Conservation (phyloP, 768 basidiomycete species). For the Agrocybe chaxingu region DNA sequence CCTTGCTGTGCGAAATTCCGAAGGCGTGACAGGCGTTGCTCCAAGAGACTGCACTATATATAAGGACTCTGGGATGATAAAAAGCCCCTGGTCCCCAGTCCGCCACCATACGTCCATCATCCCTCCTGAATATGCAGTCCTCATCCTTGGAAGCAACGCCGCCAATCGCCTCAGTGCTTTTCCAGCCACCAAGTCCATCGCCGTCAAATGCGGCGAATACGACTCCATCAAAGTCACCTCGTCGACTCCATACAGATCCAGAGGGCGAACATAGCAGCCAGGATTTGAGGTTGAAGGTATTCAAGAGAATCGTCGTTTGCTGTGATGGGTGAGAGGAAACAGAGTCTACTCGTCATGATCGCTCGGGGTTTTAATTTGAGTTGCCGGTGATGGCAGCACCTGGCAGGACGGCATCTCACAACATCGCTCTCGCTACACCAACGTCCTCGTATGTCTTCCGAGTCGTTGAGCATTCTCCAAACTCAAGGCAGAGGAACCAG, state of each 20-base stretch:
- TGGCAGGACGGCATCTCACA: slow-evolving; percentile 65
- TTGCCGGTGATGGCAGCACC: slow-evolving; percentile 38
- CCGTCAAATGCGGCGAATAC: neutral
- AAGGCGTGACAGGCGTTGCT: too few relatives aligned
- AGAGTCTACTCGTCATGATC: neutral
- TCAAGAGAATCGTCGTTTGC: slow-evolving; percentile 67
- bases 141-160: neutral
- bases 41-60: too few relatives aligned
- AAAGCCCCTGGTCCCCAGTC: too few relatives aligned
- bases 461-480: neutral
- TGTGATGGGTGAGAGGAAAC: slow-evolving; percentile 61
- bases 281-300: slow-evolving; percentile 19
- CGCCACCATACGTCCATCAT: too few relatives aligned
- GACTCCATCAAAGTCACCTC: slow-evolving; percentile 27
- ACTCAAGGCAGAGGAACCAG: slow-evolving; percentile 22
- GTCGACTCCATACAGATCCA: slow-evolving; percentile 31
- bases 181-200: slow-evolving; percentile 1
- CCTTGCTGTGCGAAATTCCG: too few relatives aligned
- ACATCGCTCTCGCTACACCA: slow-evolving; percentile 49
- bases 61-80: too few relatives aligned
- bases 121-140: neutral
- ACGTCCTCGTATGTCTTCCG: slow-evolving; percentile 42
- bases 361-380: too few relatives aligned
- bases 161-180: slow-evolving; percentile 9
- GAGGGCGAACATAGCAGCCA: slow-evolving; percentile 13